phyloP scores from a whole-genome alignment of 805 yeast species.

The Saccharomycopsis vini region DNA sequence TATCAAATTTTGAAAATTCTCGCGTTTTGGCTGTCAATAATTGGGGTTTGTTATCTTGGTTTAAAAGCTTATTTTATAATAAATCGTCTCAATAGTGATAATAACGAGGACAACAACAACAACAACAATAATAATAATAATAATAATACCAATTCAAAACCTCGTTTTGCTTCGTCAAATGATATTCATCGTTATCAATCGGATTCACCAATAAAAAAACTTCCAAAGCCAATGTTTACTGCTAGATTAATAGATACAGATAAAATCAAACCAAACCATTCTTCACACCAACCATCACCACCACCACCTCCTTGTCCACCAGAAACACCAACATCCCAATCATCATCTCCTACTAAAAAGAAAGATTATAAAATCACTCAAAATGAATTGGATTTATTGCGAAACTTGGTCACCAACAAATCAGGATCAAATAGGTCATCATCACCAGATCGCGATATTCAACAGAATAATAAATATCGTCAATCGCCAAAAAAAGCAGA shows the following conservation, averaged over 20 bases:
- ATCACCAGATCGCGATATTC: too few species aligned
- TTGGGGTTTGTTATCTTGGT: constrained; percentile 3
- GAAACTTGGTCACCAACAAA: too few species aligned
- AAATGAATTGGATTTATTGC: constrained; percentile 8
- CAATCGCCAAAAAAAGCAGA: too few species aligned
- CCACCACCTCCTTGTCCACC: too few species aligned
- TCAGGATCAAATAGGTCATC: too few species aligned
- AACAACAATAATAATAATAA: too few species aligned
- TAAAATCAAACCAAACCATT: background rate
- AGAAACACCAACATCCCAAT: background rate
- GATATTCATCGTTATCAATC: too few species aligned
- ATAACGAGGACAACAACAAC: too few species aligned
- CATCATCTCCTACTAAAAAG: background rate
- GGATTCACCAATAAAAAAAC: background rate
- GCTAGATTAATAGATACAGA: background rate
- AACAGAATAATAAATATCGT: too few species aligned
- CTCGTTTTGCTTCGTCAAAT: too few species aligned
- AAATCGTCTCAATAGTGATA: background rate
- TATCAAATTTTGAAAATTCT: constrained; percentile 6
- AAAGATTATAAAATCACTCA: background rate
- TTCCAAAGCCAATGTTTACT: constrained; percentile 2
- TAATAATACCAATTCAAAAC: too few species aligned
- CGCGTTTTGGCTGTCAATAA: constrained; percentile 1
- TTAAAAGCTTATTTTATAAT: background rate
- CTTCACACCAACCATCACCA: background rate